A percentile compares a stretch with the other conserved stretches of the same genome.
phyloP scores from a whole-genome alignment of 129 eudicot genomes.

The Flaveria robusta region DNA sequence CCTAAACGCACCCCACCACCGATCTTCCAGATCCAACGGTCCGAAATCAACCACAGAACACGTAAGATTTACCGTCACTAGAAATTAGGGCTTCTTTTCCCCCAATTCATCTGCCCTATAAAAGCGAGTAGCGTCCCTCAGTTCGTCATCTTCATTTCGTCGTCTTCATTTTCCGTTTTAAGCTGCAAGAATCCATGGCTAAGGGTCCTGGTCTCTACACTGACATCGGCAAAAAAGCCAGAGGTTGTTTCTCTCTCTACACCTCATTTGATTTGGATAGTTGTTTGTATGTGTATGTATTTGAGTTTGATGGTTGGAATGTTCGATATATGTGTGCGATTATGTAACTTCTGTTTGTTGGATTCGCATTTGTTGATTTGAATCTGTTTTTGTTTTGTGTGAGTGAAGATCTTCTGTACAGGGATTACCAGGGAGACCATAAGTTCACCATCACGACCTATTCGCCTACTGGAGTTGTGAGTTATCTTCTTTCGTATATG shows the following conservation, averaged over 20 bases:
- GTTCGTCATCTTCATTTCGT: conserved; percentile 16
- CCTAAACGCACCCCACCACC: background rate
- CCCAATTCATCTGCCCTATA: conserved; percentile 23
- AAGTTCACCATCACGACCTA: conserved; percentile 89
- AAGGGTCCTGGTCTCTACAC: conserved; percentile 95
- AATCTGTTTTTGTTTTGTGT: conserved; percentile 10
- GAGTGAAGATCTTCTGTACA: conserved; percentile 78
- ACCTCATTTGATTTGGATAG: background rate
- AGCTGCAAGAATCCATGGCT: conserved; percentile 49
- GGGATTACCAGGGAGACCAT: conserved; percentile 85
- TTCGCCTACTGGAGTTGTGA: conserved; percentile 91
- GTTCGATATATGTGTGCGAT: no score
- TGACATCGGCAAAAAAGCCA: conserved; percentile 75
- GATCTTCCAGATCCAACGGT: conserved; percentile 16
- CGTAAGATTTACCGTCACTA: conserved; percentile 9
- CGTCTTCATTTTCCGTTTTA: conserved; percentile 24
- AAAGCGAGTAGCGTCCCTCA: background rate
- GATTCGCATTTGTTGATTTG: conserved; percentile 22
- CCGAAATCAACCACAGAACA: background rate
- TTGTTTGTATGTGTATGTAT: background rate
- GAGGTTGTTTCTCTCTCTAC: conserved; percentile 48
- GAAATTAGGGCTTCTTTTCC: conserved; percentile 48
- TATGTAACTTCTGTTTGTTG: background rate
- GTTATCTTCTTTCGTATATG: conserved; percentile 23
- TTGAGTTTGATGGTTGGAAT: background rate